These are phyloP conservation scores for Trypanosomatidae sp. DNA, from an alignment of 208 protist species.

Conservation along the genomic window DNA sequence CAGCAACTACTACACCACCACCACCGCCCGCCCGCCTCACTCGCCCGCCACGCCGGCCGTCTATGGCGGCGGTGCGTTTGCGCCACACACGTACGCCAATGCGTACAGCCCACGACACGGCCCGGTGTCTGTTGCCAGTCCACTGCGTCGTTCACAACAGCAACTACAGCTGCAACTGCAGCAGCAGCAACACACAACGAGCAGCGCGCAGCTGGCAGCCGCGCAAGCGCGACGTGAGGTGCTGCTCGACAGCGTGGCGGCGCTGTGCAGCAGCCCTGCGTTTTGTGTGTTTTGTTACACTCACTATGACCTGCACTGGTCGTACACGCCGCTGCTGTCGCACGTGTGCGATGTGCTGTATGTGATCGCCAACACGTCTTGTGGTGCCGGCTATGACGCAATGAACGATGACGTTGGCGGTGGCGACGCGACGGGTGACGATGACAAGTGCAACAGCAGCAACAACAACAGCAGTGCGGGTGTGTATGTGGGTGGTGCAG, in stretches of 20 bases:
- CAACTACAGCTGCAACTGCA: neutral
- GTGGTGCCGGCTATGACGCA: neutral
- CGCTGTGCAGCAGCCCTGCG: constrained; percentile 54
- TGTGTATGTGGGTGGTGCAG: neutral
- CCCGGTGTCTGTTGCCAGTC: too few relatives aligned
- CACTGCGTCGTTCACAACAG: neutral
- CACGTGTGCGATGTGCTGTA: constrained; percentile 50
- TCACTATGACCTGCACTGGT: constrained; percentile 80
- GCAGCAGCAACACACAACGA: neutral
- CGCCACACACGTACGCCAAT: too few relatives aligned
- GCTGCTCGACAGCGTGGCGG: constrained; percentile 74
- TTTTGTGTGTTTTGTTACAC: constrained; percentile 72
- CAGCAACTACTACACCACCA: too few relatives aligned
- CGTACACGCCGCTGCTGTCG: constrained; percentile 44
- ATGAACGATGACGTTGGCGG: neutral
- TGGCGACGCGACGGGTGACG: neutral
- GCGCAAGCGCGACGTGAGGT: constrained; percentile 64
- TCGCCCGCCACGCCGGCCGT: too few relatives aligned
- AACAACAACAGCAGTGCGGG: neutral
- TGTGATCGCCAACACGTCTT: constrained; percentile 17
- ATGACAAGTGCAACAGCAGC: neutral
- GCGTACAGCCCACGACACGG: too few relatives aligned
- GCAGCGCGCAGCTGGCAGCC: constrained; percentile 9
- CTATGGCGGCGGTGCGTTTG: too few relatives aligned
- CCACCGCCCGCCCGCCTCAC: too few relatives aligned